Evolutionary conservation across 179 eudicot genomes (phyloP).

Genomic region (Nepenthes alata): DNA sequence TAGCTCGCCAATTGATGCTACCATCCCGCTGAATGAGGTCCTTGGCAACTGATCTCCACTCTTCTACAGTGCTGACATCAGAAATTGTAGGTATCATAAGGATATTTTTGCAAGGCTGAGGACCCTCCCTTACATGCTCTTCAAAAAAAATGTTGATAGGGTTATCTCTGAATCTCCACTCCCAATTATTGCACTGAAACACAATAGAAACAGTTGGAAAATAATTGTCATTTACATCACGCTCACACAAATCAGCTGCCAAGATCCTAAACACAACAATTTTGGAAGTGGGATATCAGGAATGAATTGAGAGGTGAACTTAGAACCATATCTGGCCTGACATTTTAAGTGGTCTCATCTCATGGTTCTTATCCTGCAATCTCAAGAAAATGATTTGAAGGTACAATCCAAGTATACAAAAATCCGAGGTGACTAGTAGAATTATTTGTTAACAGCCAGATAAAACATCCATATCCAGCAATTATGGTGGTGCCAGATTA

Average conservation of each 20-base stretch:
- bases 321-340: neutral
- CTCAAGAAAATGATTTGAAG: too few relatives aligned
- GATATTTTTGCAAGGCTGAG: constrained; percentile 39
- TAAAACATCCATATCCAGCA: too few relatives aligned
- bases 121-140: constrained; percentile 41
- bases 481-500: too few relatives aligned
- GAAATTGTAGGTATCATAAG: constrained; percentile 87
- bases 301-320: too few relatives aligned
- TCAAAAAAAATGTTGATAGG: constrained; percentile 57
- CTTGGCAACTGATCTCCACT: constrained; percentile 75
- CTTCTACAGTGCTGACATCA: constrained; percentile 92
- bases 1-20: constrained; percentile 35
- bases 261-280: neutral
- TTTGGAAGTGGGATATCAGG: neutral
- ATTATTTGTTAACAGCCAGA: too few relatives aligned
- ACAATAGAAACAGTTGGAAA: neutral
- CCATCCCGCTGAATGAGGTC: constrained; percentile 43
- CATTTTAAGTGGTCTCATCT: neutral
- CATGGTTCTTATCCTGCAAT: neutral
- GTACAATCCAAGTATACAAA: too few relatives aligned
- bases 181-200: constrained; percentile 51
- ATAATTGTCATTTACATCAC: neutral
- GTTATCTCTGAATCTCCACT: constrained; percentile 60
- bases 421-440: too few relatives aligned
- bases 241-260: neutral